A percentile compares a stretch with the other conserved stretches of the same genome.
Evolutionary conservation across 1,284 basidiomycete species (phyloP).

Genomic region (Papiliotrema laurentii): DNA sequence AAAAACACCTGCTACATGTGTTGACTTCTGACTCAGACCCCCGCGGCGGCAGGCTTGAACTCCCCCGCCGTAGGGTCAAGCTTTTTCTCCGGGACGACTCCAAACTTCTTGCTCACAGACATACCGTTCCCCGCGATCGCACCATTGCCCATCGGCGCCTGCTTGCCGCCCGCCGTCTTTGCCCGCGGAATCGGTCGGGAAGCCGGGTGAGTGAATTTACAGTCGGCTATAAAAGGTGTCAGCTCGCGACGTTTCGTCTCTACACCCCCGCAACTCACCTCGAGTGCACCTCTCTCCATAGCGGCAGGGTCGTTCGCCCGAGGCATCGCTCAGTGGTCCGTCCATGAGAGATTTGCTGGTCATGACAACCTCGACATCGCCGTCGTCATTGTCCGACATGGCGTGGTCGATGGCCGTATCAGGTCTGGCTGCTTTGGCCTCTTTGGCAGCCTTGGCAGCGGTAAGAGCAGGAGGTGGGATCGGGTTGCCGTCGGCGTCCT

Average conservation of each 20-base stretch:
- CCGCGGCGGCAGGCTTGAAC: slow-evolving; percentile 24
- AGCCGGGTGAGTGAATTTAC: slow-evolving; percentile 36
- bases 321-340: slow-evolving; percentile 29
- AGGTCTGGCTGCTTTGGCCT: neutral
- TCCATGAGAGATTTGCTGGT: slow-evolving; percentile 28
- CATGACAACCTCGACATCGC: slow-evolving; percentile 29
- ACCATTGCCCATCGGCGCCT: neutral
- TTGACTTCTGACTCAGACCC: too few relatives aligned
- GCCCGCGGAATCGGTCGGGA: slow-evolving; percentile 21
- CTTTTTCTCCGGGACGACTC: slow-evolving; percentile 9
- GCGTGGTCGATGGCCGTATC: neutral
- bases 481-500: slow-evolving; percentile 45
- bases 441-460: slow-evolving; percentile 18
- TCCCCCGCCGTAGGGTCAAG: slow-evolving; percentile 29
- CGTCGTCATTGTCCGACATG: slow-evolving; percentile 11
- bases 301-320: slow-evolving; percentile 26
- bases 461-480: slow-evolving; percentile 46
- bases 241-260: neutral
- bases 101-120: slow-evolving; percentile 34
- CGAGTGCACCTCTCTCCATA: slow-evolving; percentile 43
- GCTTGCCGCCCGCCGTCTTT: slow-evolving; percentile 2
- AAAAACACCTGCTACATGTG: too few relatives aligned
- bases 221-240: slow-evolving; percentile 26
- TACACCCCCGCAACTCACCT: slow-evolving; percentile 16
- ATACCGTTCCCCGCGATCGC: slow-evolving; percentile 20